Conservation (phyloP, 306 rosid genomes). For the Quercus suber region DNA sequence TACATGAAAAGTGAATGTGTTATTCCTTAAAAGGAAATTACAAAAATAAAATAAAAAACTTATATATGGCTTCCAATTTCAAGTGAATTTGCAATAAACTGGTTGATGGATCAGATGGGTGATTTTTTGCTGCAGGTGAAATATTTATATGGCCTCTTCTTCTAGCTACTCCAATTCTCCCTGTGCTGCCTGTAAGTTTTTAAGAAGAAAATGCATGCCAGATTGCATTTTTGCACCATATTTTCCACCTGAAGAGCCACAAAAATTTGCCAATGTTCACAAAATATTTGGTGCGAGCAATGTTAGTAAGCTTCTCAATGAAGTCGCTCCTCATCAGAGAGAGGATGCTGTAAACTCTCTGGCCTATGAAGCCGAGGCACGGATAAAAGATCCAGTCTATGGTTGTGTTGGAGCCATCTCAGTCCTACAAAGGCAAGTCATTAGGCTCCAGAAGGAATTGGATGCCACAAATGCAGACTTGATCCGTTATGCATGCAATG, state of each 20-base stretch:
- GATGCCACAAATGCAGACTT: constrained; percentile 78
- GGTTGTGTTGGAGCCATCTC: constrained; percentile 92
- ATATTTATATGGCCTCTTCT: constrained; percentile 56
- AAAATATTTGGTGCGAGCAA: constrained; percentile 95
- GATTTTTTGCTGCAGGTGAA: background rate
- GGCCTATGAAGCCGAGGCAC: constrained; percentile 92
- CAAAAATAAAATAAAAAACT: background rate
- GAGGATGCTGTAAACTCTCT: constrained; percentile 87
- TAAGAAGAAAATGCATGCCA: constrained; percentile 77
- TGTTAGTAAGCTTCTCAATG: constrained; percentile 77
- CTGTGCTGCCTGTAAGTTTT: constrained; percentile 91
- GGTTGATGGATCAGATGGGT: background rate
- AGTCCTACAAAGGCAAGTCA: constrained; percentile 71
- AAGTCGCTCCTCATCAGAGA: constrained; percentile 74
- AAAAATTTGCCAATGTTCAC: constrained; percentile 83
- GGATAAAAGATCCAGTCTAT: constrained; percentile 87
- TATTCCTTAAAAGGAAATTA: background rate
- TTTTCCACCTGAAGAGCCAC: constrained; percentile 88
- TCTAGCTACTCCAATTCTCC: constrained; percentile 67
- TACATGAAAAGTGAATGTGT: background rate
- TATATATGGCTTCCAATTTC: background rate
- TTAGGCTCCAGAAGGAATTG: constrained; percentile 80
- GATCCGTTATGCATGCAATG: constrained; percentile 53
- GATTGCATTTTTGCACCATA: constrained; percentile 81
- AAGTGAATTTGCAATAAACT: background rate